Evolutionary conservation across 495 filamentous ascomycete genomes (phyloP).

Genomic region (Melanomma pulvis-pyrius): DNA sequence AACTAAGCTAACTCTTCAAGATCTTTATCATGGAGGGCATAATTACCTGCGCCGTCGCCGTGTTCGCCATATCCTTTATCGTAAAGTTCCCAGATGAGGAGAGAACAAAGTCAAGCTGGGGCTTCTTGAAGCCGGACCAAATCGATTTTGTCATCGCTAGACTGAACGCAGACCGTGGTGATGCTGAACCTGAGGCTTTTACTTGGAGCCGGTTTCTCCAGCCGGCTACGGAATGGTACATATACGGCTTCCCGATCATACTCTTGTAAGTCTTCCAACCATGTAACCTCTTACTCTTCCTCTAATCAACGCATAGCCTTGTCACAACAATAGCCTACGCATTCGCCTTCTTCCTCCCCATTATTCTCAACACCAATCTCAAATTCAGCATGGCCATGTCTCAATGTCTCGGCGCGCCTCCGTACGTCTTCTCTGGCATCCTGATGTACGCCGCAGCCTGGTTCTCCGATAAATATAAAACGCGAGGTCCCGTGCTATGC

Average conservation of each 20-base stretch:
- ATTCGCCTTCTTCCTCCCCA: slow-evolving; percentile 68
- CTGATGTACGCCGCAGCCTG: slow-evolving; percentile 59
- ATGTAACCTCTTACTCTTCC: not conserved
- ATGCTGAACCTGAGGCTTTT: slow-evolving; percentile 4
- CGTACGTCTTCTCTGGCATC: slow-evolving; percentile 62
- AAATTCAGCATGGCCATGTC: slow-evolving; percentile 58
- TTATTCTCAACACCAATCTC: slow-evolving; percentile 62
- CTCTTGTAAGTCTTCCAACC: slow-evolving; percentile 50
- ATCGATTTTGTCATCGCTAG: slow-evolving; percentile 6
- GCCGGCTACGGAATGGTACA: slow-evolving; percentile 46
- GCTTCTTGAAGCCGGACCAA: slow-evolving; percentile 1
- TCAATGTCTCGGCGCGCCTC: slow-evolving; percentile 67
- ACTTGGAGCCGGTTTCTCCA: slow-evolving; percentile 5
- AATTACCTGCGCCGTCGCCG: slow-evolving; percentile 71
- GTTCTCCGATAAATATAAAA: slow-evolving; percentile 59
- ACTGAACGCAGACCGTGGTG: slow-evolving; percentile 9
- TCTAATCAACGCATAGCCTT: slow-evolving; percentile 13
- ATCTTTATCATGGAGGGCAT: slow-evolving; percentile 44
- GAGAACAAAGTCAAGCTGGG: not conserved
- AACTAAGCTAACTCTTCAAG: not conserved
- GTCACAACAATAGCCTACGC: slow-evolving; percentile 64
- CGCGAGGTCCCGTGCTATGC: slow-evolving; percentile 61
- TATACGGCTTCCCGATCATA: slow-evolving; percentile 64
- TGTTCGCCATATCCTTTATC: slow-evolving; percentile 82
- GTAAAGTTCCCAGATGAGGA: slow-evolving; percentile 48